Evolutionary conservation across 176 grass and related monocot genomes (phyloP), one percentile per base, ranked within the genome.

Genomic region (Musa schizocarpa): DNA sequence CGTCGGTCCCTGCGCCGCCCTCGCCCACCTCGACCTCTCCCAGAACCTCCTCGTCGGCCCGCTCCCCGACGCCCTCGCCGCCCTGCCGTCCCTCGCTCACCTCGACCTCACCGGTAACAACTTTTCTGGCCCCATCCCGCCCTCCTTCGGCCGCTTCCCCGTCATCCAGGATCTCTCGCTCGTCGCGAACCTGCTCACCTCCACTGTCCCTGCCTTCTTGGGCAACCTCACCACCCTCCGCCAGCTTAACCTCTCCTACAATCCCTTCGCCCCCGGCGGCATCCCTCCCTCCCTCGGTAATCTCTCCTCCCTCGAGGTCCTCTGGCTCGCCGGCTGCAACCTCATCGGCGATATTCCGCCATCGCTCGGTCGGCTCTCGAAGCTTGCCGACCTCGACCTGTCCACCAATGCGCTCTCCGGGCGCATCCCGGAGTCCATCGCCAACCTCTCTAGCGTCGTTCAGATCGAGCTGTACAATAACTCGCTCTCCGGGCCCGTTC

Each of bases 401-500:
- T 99, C 95, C 2, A 72, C 29, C 5, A 99, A 99, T 69, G 17
- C 54, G 4, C 95, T 99, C 69, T 82, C 86, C 53, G 95, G 90
- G 7, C 9, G 71, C 0, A 86, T 99, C 3, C 95, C 95, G 0
- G 72, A 49, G 63, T 65, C 80, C 65, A 51, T 99, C 26, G 22
- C 73, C 0, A 71, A 80, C 0, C 84, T 99, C 2, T 34, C 78
- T 17, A 94, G 82, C 80, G 74, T 81, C 26, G 34, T 86, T 12
- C 95, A 92, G 83, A 88, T 99, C 76, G 86, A 89, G 86, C 85
- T 99, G 9, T 99, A 94, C 82, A 89, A 92, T 80, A 99, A 99
- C 88, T 91, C 95, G 54, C 86, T 99, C 49, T 76, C 86, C 0
- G 90, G 95, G 0, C 14, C 77, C 0, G 86, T 99, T 16, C 95